Evolutionary conservation across 768 basidiomycete genomes (phyloP), one percentile per base, ranked within the genome.

Genomic region (Artomyces pyxidatus): DNA sequence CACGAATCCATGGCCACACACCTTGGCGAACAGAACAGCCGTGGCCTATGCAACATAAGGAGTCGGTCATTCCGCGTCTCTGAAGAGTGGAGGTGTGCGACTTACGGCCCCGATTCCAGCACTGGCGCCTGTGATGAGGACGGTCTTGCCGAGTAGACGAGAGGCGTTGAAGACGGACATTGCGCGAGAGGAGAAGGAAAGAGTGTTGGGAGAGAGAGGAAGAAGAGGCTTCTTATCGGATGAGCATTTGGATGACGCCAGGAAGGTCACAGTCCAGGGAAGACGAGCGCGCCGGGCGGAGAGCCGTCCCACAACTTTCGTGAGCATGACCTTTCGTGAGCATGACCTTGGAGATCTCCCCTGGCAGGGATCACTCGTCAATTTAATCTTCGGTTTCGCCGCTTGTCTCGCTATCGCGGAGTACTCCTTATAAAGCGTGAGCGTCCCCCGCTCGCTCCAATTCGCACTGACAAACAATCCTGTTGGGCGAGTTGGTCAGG

Each of bases 121-220:
- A 62, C 86, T 88, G 4, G 92, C 91, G 19, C 92, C 92, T 25
- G 92, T 95, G 52, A 95, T 76, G 43, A 95, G 76, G 50, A 91
- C 85, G 28, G 83, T 89, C 68, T 92, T 91, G 59, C 85, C 85
- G 35, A 84, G 63, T n/a, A 92, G 68, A 58, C 85, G 81, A 45
- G 85, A 77, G 37, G 84, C 73, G 63, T 85, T 86, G 77, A 92
- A 92, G 45, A 92, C 65, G 27, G 87, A 83, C 87, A 88, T 88
- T 46, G 52, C 60, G 59, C 56, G 53, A 47, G 37, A 26, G 21
- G 17, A 37, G 17, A 23, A 19, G 28, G 21, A 14, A n/a, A n/a
- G 39, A 29, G 30, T 27, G 43, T 25, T 21, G 35, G 28, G 25
- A 37, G 37, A 29, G 37, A 43, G 30, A 14, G 26, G 17, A 30